phyloP scores from a whole-genome alignment of 306 rosid genomes.

The Macrotyloma uniflorum region DNA sequence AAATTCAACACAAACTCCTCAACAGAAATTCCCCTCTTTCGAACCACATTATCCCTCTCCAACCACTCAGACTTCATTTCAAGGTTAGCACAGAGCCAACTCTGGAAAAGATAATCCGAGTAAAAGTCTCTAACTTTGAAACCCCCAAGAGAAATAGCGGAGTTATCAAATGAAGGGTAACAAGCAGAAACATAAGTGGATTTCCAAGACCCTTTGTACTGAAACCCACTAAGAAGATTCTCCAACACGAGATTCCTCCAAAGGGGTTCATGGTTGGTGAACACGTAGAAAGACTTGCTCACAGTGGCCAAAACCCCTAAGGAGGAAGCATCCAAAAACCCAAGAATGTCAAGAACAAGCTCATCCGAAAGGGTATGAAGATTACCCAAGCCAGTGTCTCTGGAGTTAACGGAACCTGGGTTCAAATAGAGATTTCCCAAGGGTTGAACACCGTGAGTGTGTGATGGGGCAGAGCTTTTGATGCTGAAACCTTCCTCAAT shows the following conservation, averaged over 20 bases:
- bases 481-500: conserved; percentile 68
- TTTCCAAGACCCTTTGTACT: conserved; percentile 71
- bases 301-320: conserved; percentile 74
- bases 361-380: conserved; percentile 76
- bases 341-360: conserved; percentile 83
- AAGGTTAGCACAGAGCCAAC: conserved; percentile 98
- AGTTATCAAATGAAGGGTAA: conserved; percentile 57
- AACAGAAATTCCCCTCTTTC: conserved; percentile 80
- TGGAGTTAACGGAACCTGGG: conserved; percentile 64
- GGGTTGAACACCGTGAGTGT: conserved; percentile 81
- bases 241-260: conserved; percentile 88
- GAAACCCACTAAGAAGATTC: conserved; percentile 60
- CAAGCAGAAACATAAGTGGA: conserved; percentile 61
- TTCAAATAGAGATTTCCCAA: conserved; percentile 77
- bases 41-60: conserved; percentile 71
- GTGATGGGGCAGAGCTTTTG: conserved; percentile 72
- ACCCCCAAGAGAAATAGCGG: conserved; percentile 20
- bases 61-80: conserved; percentile 95
- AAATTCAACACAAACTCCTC: conserved; percentile 72
- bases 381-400: conserved; percentile 88
- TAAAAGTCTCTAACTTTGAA: conserved; percentile 85
- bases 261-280: conserved; percentile 80
- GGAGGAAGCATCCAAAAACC: conserved; percentile 54
- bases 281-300: conserved; percentile 75
- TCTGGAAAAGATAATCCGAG: conserved; percentile 90